Percentiles rank a stretch among this genome's conserved stretches.
These are phyloP conservation scores for Samsoniella hepiali DNA, from an alignment of 2,329 filamentous ascomycete genomes.

Conservation along the genomic window DNA sequence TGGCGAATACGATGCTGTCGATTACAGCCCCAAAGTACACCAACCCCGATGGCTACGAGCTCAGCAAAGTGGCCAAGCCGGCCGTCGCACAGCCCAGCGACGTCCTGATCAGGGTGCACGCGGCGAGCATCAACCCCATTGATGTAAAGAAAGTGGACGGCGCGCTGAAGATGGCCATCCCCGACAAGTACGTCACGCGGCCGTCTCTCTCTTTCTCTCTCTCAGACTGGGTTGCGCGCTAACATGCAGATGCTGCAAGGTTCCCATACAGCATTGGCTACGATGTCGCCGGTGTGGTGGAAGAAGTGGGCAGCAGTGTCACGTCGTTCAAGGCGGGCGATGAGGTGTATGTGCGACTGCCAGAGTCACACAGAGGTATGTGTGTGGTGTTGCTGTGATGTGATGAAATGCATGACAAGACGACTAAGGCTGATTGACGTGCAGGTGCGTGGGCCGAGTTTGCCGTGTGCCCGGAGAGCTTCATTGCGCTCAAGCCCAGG, in stretches of 20 bases:
- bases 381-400: background rate
- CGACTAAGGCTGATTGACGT: background rate
- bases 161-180: constrained; percentile 30
- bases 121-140: constrained; percentile 44
- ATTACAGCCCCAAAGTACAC: constrained; percentile 23
- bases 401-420: background rate
- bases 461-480: constrained; percentile 30
- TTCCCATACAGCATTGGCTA: constrained; percentile 16
- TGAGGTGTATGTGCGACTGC: constrained; percentile 24
- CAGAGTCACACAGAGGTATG: constrained; percentile 24
- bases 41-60: constrained; percentile 24
- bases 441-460: constrained; percentile 38
- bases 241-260: background rate
- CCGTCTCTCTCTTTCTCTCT: too few relatives aligned
- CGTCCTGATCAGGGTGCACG: constrained; percentile 39
- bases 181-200: constrained; percentile 28
- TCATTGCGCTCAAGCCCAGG: constrained; percentile 38
- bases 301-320: constrained; percentile 3
- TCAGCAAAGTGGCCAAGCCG: constrained; percentile 24
- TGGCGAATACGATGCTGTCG: constrained; percentile 21
- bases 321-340: constrained; percentile 11
- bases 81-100: constrained; percentile 23
- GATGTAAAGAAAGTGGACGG: constrained; percentile 42
- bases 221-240: background rate
- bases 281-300: constrained; percentile 13